Evolutionary conservation across 1,284 basidiomycete species (phyloP).

Genomic region (Quambalaria eucalypti): DNA sequence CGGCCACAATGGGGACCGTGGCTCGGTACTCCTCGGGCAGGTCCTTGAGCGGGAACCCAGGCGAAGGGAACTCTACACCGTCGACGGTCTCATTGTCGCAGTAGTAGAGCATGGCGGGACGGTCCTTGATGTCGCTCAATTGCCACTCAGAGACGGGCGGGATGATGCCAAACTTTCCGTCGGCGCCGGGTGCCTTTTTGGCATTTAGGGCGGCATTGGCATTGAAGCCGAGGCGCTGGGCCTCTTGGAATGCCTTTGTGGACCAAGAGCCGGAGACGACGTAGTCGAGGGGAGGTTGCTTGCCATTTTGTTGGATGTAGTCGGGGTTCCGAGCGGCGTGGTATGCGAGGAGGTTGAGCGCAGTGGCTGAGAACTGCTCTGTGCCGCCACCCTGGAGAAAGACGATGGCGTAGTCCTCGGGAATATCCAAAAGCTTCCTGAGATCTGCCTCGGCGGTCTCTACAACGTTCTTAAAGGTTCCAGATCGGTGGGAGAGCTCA

Average conservation of each 20-base stretch:
- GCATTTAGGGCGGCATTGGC: conserved; percentile 33
- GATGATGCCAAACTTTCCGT: conserved; percentile 62
- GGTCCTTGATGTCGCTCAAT: conserved; percentile 56
- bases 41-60: conserved; percentile 76
- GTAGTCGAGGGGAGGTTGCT: conserved; percentile 41
- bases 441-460: conserved; percentile 39
- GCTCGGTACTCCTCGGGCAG: conserved; percentile 55
- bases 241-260: conserved; percentile 40
- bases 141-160: conserved; percentile 64
- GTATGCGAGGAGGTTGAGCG: conserved; percentile 40
- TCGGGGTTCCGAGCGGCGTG: conserved; percentile 36
- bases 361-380: conserved; percentile 42
- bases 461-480: conserved; percentile 38
- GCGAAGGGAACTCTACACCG: conserved; percentile 75
- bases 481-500: conserved; percentile 44
- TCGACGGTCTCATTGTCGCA: conserved; percentile 99
- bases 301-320: conserved; percentile 18
- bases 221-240: conserved; percentile 26
- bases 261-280: conserved; percentile 42
- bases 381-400: conserved; percentile 45
- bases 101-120: conserved; percentile 88
- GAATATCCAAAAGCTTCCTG: conserved; percentile 30
- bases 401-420: conserved; percentile 37
- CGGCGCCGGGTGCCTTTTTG: conserved; percentile 19
- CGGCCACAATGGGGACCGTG: conserved; percentile 73